Evolutionary conservation across 2,329 filamentous ascomycete species (phyloP).

Genomic region (Fusarium nelsonii): DNA sequence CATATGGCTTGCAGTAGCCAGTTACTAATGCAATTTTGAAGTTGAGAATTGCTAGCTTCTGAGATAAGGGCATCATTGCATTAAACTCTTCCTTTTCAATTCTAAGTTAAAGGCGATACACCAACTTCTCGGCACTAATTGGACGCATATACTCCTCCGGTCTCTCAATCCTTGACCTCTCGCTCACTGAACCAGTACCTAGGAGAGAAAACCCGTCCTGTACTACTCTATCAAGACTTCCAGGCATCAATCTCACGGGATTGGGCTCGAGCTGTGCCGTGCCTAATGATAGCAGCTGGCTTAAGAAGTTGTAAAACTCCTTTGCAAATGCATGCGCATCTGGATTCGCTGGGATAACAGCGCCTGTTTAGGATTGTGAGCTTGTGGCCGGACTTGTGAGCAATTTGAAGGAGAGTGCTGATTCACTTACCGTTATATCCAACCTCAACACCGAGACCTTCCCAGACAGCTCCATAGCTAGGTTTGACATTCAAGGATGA

Average conservation of each 20-base stretch:
- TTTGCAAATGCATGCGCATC: slow-evolving; percentile 50
- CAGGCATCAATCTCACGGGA: slow-evolving; percentile 51
- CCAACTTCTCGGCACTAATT: slow-evolving; percentile 57
- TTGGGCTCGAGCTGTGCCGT: slow-evolving; percentile 46
- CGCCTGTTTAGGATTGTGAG: not conserved
- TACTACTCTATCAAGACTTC: slow-evolving; percentile 46
- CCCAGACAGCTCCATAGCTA: slow-evolving; percentile 58
- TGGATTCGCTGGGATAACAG: slow-evolving; percentile 29
- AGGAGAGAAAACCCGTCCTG: slow-evolving; percentile 49
- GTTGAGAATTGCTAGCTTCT: no score
- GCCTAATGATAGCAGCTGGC: not conserved
- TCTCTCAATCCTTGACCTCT: slow-evolving; percentile 33
- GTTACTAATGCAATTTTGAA: no score
- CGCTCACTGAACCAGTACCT: slow-evolving; percentile 41
- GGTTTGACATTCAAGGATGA: slow-evolving; percentile 49
- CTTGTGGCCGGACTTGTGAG: accelerated
- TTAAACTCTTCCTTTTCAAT: no score
- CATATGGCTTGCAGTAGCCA: no score
- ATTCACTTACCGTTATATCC: slow-evolving; percentile 51
- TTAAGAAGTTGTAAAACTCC: slow-evolving; percentile 54
- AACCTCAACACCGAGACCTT: slow-evolving; percentile 56
- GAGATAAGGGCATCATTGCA: no score
- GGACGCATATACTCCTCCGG: slow-evolving; percentile 53
- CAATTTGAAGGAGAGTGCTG: not conserved
- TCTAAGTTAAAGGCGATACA: slow-evolving; percentile 33